phyloP scores from a whole-genome alignment of 202 grass and related monocot genomes.

The Elaeis oleifera region DNA sequence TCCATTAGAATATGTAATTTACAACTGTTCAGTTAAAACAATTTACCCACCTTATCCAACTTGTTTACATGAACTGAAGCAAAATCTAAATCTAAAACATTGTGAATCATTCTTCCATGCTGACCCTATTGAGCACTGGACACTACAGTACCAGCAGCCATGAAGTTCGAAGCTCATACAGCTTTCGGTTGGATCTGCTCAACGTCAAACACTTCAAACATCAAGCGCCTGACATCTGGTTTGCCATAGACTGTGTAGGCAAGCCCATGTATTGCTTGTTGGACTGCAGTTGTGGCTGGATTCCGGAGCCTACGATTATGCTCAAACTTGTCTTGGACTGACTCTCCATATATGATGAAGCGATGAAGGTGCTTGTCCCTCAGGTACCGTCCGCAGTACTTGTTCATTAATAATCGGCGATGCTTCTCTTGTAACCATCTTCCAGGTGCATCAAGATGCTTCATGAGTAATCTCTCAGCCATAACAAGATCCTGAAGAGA shows the following conservation, averaged over 20 bases:
- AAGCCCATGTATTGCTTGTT: slow-evolving; percentile 84
- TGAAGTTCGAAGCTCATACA: slow-evolving; percentile 35
- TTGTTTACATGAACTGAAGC: no score
- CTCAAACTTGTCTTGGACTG: slow-evolving; percentile 70
- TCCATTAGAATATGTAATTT: no score
- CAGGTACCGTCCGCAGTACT: slow-evolving; percentile 83
- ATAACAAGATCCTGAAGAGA: slow-evolving; percentile 69
- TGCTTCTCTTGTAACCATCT: slow-evolving; percentile 90
- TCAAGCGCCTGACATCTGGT: slow-evolving; percentile 74
- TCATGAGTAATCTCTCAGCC: slow-evolving; percentile 94
- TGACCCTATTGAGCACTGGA: neutral
- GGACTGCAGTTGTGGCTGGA: slow-evolving; percentile 80
- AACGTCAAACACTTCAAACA: slow-evolving; percentile 97
- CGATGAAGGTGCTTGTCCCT: slow-evolving; percentile 84
- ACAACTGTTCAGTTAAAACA: no score
- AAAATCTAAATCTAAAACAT: no score
- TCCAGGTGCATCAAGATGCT: slow-evolving; percentile 90
- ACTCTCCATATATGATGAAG: slow-evolving; percentile 74
- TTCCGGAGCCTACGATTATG: slow-evolving; percentile 84
- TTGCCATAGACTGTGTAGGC: slow-evolving; percentile 83
- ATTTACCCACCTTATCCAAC: no score
- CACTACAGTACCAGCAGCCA: neutral
- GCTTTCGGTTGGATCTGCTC: slow-evolving; percentile 89
- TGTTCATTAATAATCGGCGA: slow-evolving; percentile 83
- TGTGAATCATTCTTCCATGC: no score